Base-by-base conservation (phyloP, 352 stramenopile genomes). In the Thraustochytrium striatum region DNA sequence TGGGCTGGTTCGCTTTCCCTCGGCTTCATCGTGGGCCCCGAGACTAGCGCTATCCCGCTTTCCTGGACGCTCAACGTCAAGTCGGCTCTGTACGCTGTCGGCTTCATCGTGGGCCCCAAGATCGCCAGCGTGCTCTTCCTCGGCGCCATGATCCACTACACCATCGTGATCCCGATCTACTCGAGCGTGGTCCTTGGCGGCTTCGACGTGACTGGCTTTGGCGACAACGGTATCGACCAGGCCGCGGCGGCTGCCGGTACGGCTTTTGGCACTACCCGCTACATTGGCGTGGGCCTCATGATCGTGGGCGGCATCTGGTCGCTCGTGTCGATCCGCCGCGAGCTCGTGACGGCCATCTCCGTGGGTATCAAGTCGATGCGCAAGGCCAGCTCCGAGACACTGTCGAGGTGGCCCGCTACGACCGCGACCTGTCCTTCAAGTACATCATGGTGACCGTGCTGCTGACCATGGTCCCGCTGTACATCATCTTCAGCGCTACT, bases 31-130 rank as follows among this genome's bases (percentile, higher is more conserved):
- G 57, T 81, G n/a, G 72, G 72, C 59, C n/a, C n/a, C n/a, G n/a
- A n/a, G n/a, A n/a, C n/a, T n/a, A n/a, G n/a, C n/a, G n/a, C n/a
- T n/a, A n/a, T n/a, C n/a, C n/a, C n/a, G n/a, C n/a, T n/a, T n/a
- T n/a, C n/a, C n/a, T n/a, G n/a, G n/a, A n/a, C n/a, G n/a, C 25
- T 70, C 41, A 73, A 81, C 61, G 47, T 81, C n/a, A 57, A 57
- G 33, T 61, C 72, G 38, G 57, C 72, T 2, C 72, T 81, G 38
- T 61, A 79, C 28, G 72, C 38, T n/a, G 72, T 81, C 19, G 72
- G 72, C 21, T 81, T 79, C 72, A 81, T 81, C n/a, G 72, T 81
- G 19, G 72, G 72, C 16, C 72, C 61, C 16, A 36, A 53, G 28
- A 36, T 81, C 11, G 57, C 35, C 44, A 53, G 21, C 33, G 57